Conservation (phyloP, 2,329 filamentous ascomycete species). For the Botrytis galanthina region DNA sequence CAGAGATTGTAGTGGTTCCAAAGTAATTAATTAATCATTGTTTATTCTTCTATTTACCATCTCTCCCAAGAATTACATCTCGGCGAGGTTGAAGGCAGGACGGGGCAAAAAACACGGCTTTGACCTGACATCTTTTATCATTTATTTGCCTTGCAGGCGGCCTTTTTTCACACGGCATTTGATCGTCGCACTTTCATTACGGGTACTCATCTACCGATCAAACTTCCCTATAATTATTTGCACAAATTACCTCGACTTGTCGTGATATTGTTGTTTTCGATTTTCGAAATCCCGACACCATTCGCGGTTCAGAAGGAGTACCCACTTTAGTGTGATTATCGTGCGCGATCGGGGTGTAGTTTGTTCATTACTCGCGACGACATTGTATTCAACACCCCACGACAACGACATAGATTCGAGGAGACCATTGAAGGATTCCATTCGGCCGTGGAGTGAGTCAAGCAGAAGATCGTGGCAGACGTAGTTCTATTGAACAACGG, state of each 20-base stretch:
- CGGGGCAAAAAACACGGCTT: constrained; percentile 22
- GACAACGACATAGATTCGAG: constrained; percentile 10
- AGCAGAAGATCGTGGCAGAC: constrained; percentile 28
- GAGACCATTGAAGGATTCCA: constrained; percentile 22
- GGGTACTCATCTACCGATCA: constrained; percentile 20
- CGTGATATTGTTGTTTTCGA: constrained; percentile 17
- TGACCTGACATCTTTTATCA: constrained; percentile 2
- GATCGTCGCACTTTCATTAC: constrained; percentile 27
- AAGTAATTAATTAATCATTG: neutral
- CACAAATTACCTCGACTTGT: constrained; percentile 10
- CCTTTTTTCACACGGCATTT: constrained; percentile 27
- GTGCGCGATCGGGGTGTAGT: constrained; percentile 30
- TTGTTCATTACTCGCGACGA: constrained; percentile 29
- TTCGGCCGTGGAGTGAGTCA: constrained; percentile 9
- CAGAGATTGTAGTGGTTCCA: too few relatives aligned
- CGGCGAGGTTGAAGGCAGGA: constrained; percentile 22
- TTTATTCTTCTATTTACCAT: constrained; percentile 13
- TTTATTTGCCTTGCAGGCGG: constrained; percentile 22
- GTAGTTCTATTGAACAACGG: constrained; percentile 48
- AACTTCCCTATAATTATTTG: neutral
- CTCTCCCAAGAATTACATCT: constrained; percentile 24
- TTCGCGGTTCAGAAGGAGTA: constrained; percentile 18
- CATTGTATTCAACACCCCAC: constrained; percentile 19
- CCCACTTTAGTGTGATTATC: constrained; percentile 20
- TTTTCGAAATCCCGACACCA: constrained; percentile 21